phyloP scores from a whole-genome alignment of 129 eudicot species.

The Dittrichia graveolens region DNA sequence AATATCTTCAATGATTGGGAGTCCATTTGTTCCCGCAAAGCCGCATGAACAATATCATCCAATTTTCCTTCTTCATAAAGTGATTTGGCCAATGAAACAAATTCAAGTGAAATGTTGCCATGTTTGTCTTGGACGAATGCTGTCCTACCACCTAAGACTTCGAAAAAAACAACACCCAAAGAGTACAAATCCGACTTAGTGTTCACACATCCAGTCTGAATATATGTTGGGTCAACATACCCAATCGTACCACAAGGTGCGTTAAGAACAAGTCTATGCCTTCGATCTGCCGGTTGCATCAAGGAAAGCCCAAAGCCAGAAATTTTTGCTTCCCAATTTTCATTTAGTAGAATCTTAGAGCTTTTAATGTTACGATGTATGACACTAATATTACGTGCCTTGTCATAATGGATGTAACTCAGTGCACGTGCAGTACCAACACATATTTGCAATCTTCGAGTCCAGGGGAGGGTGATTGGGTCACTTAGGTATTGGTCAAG shows the following conservation, averaged over 20 bases:
- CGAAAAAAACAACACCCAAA: background rate
- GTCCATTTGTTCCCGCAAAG: background rate
- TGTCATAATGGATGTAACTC: background rate
- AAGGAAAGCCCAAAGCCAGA: background rate
- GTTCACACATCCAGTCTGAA: background rate
- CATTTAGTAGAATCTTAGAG: background rate
- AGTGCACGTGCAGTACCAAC: background rate
- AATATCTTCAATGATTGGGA: background rate
- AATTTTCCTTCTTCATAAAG: background rate
- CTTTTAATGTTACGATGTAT: background rate
- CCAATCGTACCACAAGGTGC: background rate
- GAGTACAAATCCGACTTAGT: slow-evolving; percentile 6
- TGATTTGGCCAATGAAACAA: background rate
- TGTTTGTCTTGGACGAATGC: background rate
- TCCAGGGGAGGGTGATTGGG: slow-evolving; percentile 19
- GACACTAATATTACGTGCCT: background rate
- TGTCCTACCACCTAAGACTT: background rate
- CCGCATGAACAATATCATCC: background rate
- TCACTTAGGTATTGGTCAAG: slow-evolving; percentile 1
- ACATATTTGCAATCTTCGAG: slow-evolving; percentile 17
- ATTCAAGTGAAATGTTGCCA: background rate
- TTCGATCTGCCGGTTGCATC: background rate
- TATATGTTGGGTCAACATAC: background rate
- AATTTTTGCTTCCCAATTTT: slow-evolving; percentile 16
- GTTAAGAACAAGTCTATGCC: background rate